Base-by-base conservation (phyloP, 352 stramenopile species). In the Globisporangium ultimum region DNA sequence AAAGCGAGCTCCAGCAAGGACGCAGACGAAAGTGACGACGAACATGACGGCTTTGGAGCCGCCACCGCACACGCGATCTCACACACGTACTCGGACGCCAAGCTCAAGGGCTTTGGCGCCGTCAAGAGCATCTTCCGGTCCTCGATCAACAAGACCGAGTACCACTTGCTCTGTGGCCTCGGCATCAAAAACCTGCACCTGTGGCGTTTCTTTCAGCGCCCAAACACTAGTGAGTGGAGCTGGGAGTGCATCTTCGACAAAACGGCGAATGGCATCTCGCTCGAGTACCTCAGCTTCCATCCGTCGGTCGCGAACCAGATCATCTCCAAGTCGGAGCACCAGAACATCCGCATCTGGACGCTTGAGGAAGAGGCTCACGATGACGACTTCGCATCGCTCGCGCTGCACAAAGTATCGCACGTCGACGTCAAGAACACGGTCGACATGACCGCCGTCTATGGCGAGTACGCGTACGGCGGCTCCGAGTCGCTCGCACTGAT, bases 211-310 rank as follows among this genome's bases (percentile, higher is more conserved):
- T 91, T 78, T 60, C 76, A 76, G 42, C 66, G 80, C 17, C 59
- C 70, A 1, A 57, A 15, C 7, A 55, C 61, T 0, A 41, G 66
- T 11, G 64, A 74, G 24, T 94, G 85, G 85, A 76, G 49, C 1
- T 95, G 84, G 84, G 80, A 95, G 63, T 95, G 86, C 64, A 67
- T 95, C 6, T 93, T 93, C 41, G 86, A 95, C 63, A 91, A 92
- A 55, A 80, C 89, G 58, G 92, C 80, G 24, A 95, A 95, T 57
- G 86, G 86, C 34, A 95, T 92, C 49, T 91, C 79, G 12, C 66
- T 95, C 7, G 86, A 95, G 66, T 84, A 88, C 55, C 70, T 95
- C 17, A 72, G 63, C 21, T 95, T 95, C 59, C 78, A 89, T 52
- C 80, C 64, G 13, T 66, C 73, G 3, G 65, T 68, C 6, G 48